Evolutionary conservation across 1,139 yeast species (phyloP), one percentile per base, ranked within the genome.

Genomic region (Lodderomyces beijingensis): DNA sequence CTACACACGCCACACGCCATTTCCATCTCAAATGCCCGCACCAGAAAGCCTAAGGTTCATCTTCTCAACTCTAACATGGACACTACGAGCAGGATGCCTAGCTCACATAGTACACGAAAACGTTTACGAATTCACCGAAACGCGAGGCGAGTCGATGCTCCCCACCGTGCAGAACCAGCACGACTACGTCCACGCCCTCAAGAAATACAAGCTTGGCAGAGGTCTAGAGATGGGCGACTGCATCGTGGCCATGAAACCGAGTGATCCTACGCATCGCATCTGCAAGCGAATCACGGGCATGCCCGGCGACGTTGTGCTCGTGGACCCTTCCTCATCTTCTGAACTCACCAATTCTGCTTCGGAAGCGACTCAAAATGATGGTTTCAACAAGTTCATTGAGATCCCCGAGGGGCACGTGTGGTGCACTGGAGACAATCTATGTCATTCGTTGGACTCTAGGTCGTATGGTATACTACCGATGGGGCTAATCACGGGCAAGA

Each of bases 331-430:
- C 25, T 65, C 74, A 37, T 72, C 74, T 20, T 71, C 80, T 3
- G 60, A 61, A 32, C 62, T 76, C 23, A 76, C 82, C 16, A 64
- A 61, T 43, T 42, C 55, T 15, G 51, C 58, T 3, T 30, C 53
- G 3, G 59, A 63, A 30, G 47, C 49, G 4, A 43, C 52, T 1
- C 51, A 44, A 31, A 57, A 69, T 42, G 71, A 67, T 42, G 73
- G 76, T 15, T 75, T 62, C 47, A 70, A 79, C 47, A 74, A 76
- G 38, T 84, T 62, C 47, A 77, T 86, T 6, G 63, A 61, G 34
- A 82, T 86, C 0, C 95, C 95, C 0, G 76, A 77, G 36, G 98
- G 98, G 3, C 98, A 93, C 57, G 87, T 88, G 29, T 93, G 97
- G 97, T 82, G 89, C 4, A 87, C 96, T 0, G 99, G 98, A 2